Evolutionary conservation across 257 asterid species (phyloP), one percentile per base, ranked within the genome.

Genomic region (Solanum pennellii): DNA sequence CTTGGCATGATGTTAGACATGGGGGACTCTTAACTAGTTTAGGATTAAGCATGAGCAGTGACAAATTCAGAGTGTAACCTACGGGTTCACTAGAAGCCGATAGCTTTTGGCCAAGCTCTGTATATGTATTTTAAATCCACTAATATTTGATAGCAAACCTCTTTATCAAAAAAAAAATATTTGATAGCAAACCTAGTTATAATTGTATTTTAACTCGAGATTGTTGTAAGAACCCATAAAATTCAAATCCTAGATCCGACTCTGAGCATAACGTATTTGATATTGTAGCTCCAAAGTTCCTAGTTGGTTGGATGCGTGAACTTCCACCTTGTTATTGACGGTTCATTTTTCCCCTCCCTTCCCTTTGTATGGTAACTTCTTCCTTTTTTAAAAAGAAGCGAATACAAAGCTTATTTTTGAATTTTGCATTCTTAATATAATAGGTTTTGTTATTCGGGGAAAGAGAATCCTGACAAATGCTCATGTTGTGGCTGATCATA

Each of bases 401-500:
- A 72, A 75, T 33, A 47, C 11, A 80, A 47, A 47, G 44, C 85
- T 80, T 80, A 27, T 39, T 80, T 80, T 80, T 27, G 18, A 49
- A 18, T 79, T 79, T 27, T 80, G 69, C 69, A 29, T 80, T 80
- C 69, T 80, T 80, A 80, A 80, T 18, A 31, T 49, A 47, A 49
- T 90, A 97, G 99, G 99, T 37, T 97, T 97, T 89, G 93, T 95
- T 88, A 97, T 95, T 86, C 90, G 93, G 9, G 96, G 95, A 66
- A 95, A 92, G 93, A 93, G 97, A 91, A 97, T 97, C 90, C 88
- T 97, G 71, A 95, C 99, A 39, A 97, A 97, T 93, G 99, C 99
- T 44, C 99, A 97, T 86, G 99, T 97, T 47, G 99, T 97, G 91
- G 99, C 99, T 87, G 99, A 97, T 93, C 93, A 97, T 89, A 94